Conservation (phyloP, 176 grass and related monocot species). For the Avena eriantha region DNA sequence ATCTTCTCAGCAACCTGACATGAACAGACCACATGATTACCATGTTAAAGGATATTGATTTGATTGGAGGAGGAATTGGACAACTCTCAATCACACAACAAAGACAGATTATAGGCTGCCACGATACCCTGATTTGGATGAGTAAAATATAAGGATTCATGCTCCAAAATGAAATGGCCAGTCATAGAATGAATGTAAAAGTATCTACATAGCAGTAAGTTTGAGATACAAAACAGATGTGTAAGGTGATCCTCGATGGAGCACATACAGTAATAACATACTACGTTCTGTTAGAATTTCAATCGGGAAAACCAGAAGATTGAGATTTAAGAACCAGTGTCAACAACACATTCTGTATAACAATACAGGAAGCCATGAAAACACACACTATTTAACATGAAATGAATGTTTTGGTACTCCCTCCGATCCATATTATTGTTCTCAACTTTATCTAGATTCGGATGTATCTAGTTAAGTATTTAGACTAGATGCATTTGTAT, state of each 20-base stretch:
- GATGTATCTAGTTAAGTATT: too few relatives aligned
- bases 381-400: neutral
- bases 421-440: too few relatives aligned
- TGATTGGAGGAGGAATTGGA: neutral
- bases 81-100: neutral
- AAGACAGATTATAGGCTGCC: neutral
- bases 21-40: neutral
- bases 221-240: neutral
- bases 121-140: neutral
- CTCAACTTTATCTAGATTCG: too few relatives aligned
- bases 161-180: neutral
- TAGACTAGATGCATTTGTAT: too few relatives aligned
- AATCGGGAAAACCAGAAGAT: neutral
- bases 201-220: neutral
- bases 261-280: neutral
- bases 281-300: neutral
- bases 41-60: neutral
- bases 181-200: neutral
- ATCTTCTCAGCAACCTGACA: slow-evolving; percentile 88
- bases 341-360: neutral
- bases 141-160: neutral
- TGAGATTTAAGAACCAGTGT: neutral
- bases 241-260: neutral
- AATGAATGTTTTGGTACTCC: too few relatives aligned
- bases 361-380: neutral